A percentile compares a stretch with the other conserved stretches of the same genome.
These are phyloP conservation scores for Penicillium psychrosexuale DNA, from an alignment of 2,329 filamentous ascomycete species.

Conservation along the genomic window DNA sequence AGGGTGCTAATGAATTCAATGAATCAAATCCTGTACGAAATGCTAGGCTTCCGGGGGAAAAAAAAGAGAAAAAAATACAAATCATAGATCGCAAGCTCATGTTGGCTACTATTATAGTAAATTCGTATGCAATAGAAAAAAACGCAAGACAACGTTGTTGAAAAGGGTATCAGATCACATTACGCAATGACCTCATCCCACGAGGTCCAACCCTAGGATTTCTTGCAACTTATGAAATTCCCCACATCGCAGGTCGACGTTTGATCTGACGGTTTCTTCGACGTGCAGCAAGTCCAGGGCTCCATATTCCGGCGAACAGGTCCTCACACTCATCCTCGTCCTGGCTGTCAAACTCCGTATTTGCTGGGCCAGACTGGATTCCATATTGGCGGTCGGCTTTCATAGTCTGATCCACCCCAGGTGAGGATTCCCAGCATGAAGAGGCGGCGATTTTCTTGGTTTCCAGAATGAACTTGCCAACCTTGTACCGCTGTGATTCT, in stretches of 20 bases:
- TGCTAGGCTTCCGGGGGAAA: neutral
- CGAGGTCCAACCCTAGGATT: neutral
- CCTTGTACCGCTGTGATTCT: conserved; percentile 61
- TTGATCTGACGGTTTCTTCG: conserved; percentile 42
- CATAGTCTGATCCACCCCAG: conserved; percentile 8
- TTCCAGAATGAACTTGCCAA: conserved; percentile 66
- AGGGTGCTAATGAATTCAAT: conserved; percentile 2
- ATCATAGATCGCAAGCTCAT: neutral
- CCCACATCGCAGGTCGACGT: conserved; percentile 25
- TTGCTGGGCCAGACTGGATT: conserved; percentile 23
- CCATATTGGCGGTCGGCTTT: neutral
- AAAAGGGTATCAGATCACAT: neutral
- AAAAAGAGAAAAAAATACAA: neutral
- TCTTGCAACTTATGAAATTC: conserved; percentile 16
- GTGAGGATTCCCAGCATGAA: conserved; percentile 51
- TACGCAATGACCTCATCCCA: neutral
- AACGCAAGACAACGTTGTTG: neutral
- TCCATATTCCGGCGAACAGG: conserved; percentile 62
- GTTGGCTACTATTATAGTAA: neutral
- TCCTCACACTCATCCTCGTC: conserved; percentile 67
- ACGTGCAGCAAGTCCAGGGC: conserved; percentile 49
- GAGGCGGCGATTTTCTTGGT: conserved; percentile 53
- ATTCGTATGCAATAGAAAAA: neutral
- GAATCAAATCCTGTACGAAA: neutral
- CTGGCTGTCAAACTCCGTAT: conserved; percentile 61